Evolutionary conservation across 1,139 yeast genomes (phyloP).

Genomic region (Blastobotrys proliferans): DNA sequence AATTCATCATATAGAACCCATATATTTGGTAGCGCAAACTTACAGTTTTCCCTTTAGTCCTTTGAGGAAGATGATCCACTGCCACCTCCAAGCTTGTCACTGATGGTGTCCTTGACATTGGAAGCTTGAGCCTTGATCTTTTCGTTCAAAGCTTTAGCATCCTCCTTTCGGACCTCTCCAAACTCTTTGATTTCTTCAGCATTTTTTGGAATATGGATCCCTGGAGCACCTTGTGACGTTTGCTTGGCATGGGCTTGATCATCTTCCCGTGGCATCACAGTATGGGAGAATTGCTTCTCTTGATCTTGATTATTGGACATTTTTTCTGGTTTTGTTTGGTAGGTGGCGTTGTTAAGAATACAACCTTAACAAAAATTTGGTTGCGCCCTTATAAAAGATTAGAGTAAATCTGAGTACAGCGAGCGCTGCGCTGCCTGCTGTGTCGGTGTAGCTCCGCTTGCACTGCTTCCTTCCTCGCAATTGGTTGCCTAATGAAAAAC

Average conservation of each 20-base stretch:
- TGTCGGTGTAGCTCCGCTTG: no score
- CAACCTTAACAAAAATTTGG: no score
- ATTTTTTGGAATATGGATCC: constrained; percentile 28
- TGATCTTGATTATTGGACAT: constrained; percentile 1
- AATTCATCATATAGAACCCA: constrained; percentile 4
- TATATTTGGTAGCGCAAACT: neutral
- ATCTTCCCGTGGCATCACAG: constrained; percentile 32
- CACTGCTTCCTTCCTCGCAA: no score
- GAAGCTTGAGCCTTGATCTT: constrained; percentile 17
- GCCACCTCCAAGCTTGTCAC: constrained; percentile 1
- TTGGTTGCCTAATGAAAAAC: no score
- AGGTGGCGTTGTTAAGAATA: neutral
- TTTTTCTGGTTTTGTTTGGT: neutral
- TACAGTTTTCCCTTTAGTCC: neutral
- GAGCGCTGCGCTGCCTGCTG: no score
- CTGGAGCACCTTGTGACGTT: constrained; percentile 27
- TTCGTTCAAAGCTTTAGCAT: constrained; percentile 32
- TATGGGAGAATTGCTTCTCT: constrained; percentile 25
- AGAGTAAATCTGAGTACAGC: no score
- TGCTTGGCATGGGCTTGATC: constrained; percentile 16
- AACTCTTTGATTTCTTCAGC: constrained; percentile 29
- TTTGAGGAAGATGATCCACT: neutral
- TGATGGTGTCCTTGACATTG: constrained; percentile 7
- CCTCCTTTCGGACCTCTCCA: constrained; percentile 28
- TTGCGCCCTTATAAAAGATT: no score